Percentiles rank a stretch among this genome's conserved stretches.
phyloP scores from a whole-genome alignment of 2,329 filamentous ascomycete genomes.

The Pseudocercospora ulei region DNA sequence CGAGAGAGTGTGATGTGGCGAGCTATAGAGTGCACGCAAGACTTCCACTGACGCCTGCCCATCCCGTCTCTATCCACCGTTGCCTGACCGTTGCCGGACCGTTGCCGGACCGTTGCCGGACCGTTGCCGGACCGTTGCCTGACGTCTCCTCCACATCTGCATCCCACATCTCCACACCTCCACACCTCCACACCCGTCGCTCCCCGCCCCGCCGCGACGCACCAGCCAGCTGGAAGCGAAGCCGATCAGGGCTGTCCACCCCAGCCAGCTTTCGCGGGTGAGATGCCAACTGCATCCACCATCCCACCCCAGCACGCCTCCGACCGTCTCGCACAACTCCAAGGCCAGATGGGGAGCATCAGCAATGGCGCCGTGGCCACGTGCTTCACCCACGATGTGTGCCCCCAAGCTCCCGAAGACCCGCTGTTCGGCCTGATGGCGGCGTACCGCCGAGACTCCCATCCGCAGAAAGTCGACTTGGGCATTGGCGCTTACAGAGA shows the following conservation, averaged over 20 bases:
- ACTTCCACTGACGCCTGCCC: no score
- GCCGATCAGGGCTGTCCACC: no score
- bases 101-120: no score
- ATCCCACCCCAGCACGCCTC: constrained; percentile 6
- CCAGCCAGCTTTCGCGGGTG: constrained; percentile 22
- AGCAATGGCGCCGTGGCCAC: constrained; percentile 18
- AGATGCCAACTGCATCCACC: constrained; percentile 14
- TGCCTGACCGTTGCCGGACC: no score
- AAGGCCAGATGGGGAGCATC: constrained; percentile 24
- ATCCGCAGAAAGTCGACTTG: constrained; percentile 77
- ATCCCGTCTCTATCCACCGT: no score
- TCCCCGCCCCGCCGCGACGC: no score
- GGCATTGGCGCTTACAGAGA: constrained; percentile 94
- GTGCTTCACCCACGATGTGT: constrained; percentile 26
- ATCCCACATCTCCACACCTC: no score
- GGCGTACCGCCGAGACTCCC: constrained; percentile 70
- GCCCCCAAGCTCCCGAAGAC: constrained; percentile 66
- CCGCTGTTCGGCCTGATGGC: constrained; percentile 87
- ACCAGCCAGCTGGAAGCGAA: no score
- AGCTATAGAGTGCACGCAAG: constrained; percentile 5
- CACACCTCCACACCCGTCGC: no score
- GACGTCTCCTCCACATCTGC: no score
- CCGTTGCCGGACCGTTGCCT: no score
- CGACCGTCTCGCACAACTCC: constrained; percentile 36
- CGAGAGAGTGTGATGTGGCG: constrained; percentile 3